Evolutionary conservation across 352 stramenopile genomes (phyloP).

Genomic region (Peronospora farinosa): DNA sequence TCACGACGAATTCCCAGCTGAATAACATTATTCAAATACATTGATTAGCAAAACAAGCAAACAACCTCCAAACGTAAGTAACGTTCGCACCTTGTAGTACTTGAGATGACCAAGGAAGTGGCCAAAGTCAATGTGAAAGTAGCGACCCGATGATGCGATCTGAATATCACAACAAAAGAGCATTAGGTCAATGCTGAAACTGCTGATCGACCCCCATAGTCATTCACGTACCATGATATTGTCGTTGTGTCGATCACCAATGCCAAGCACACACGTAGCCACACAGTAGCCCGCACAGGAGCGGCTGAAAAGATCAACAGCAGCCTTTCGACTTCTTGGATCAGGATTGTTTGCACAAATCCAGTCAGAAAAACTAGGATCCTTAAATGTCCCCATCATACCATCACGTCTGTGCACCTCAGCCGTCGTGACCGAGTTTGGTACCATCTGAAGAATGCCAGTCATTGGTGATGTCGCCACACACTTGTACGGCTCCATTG

Average conservation of each 20-base stretch:
- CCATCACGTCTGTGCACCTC: slow-evolving; percentile 83
- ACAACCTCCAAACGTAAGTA: not conserved
- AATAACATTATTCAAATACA: not conserved
- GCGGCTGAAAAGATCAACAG: slow-evolving; percentile 82
- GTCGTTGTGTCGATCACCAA: slow-evolving; percentile 93
- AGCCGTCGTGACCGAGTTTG: slow-evolving; percentile 91
- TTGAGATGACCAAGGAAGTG: slow-evolving; percentile 87
- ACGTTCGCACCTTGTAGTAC: slow-evolving; percentile 44
- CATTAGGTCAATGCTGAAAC: not conserved
- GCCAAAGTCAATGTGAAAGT: slow-evolving; percentile 88
- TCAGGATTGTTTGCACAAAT: slow-evolving; percentile 78
- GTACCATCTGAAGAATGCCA: slow-evolving; percentile 89
- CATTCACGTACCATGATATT: slow-evolving; percentile 89
- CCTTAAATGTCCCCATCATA: slow-evolving; percentile 79
- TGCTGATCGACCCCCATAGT: not conserved
- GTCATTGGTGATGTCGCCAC: slow-evolving; percentile 87
- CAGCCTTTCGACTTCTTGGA: slow-evolving; percentile 46
- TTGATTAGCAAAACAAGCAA: not conserved
- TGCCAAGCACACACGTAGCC: slow-evolving; percentile 90
- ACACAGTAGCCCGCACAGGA: slow-evolving; percentile 91
- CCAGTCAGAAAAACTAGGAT: slow-evolving; percentile 81
- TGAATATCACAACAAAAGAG: slow-evolving; percentile 12
- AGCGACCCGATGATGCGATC: slow-evolving; percentile 68
- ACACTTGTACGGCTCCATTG: slow-evolving; percentile 90
- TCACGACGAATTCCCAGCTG: slow-evolving; percentile 78